phyloP scores from a whole-genome alignment of 1,139 yeast genomes.

The Meyerozyma carpophila region DNA sequence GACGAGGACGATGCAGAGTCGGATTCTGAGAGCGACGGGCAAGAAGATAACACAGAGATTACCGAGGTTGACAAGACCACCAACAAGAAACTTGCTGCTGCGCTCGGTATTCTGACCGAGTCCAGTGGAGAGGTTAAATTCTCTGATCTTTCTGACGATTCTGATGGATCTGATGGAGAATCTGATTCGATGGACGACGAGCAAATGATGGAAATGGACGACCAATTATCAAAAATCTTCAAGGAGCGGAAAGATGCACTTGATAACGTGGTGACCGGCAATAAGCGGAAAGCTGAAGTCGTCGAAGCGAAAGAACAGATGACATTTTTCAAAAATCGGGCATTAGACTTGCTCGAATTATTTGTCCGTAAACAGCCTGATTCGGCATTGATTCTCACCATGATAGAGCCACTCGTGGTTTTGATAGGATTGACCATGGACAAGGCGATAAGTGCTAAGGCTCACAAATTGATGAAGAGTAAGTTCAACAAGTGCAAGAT shows the following conservation, averaged over 20 bases:
- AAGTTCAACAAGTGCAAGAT: slow-evolving; percentile 54
- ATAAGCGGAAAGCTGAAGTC: slow-evolving; percentile 64
- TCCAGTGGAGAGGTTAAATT: slow-evolving; percentile 42
- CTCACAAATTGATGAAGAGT: slow-evolving; percentile 63
- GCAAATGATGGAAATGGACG: slow-evolving; percentile 94
- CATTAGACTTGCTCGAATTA: slow-evolving; percentile 69
- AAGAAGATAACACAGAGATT: slow-evolving; percentile 17
- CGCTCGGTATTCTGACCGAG: slow-evolving; percentile 62
- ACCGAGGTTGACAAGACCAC: slow-evolving; percentile 65
- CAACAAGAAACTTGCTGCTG: slow-evolving; percentile 68
- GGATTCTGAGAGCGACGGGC: slow-evolving; percentile 10
- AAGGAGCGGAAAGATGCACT: slow-evolving; percentile 70
- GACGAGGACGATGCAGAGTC: slow-evolving; percentile 16
- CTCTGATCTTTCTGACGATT: slow-evolving; percentile 36
- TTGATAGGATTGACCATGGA: slow-evolving; percentile 66
- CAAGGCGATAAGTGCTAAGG: slow-evolving; percentile 63
- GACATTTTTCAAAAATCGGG: slow-evolving; percentile 70
- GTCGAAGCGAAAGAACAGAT: slow-evolving; percentile 75
- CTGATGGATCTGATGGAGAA: slow-evolving; percentile 43
- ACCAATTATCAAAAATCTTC: slow-evolving; percentile 76
- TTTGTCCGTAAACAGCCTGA: slow-evolving; percentile 46
- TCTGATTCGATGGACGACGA: slow-evolving; percentile 94
- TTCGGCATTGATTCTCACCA: slow-evolving; percentile 35
- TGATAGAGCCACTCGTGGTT: slow-evolving; percentile 56
- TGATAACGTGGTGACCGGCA: slow-evolving; percentile 47